Base-by-base conservation (phyloP, 768 basidiomycete genomes). In the Dioszegia aurantiaca region DNA sequence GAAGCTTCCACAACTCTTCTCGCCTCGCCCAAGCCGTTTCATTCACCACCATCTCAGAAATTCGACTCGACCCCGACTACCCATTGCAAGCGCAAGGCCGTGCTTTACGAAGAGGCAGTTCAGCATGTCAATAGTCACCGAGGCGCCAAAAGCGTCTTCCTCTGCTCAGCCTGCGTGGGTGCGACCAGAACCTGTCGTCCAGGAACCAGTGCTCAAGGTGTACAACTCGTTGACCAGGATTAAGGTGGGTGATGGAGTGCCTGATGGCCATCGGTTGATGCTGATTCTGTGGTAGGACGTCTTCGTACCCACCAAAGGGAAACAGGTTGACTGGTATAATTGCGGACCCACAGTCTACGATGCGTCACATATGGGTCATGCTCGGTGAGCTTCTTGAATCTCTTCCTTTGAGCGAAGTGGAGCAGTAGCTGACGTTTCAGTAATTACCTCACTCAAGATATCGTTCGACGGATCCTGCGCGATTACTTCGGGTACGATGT, bases 321-420 rank as follows among this genome's bases (percentile, higher is more conserved):
- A 63, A 41, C 66, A 67, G 31, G 70, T 77, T 9, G 70, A 93
- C 68, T 98, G 93, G 93, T 98, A 99, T 75, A 97, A 95, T 76
- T 99, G 95, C 71, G 94, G 95, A 10, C 94, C 95, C 17, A 99
- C 95, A 0, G 95, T 99, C 9, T 99, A 99, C 76, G 95, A 99
- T 80, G 85, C 91, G 12, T 88, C 90, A 40, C 95, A 99, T 77
- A 91, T 99, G 89, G 95, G 95, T 5, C 95, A 99, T 79, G 95
- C 95, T 6, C 85, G 93, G 91, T 94, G 73, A 48, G 74, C 46
- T 46, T n/a, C n/a, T n/a, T n/a, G n/a, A n/a, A n/a, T n/a, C n/a
- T n/a, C n/a, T n/a, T n/a, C n/a, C n/a, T n/a, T n/a, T n/a, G n/a
- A n/a, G n/a, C n/a, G n/a, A n/a, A n/a, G n/a, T n/a, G n/a, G 19